These are phyloP conservation scores for Neopestalotiopsis clavispora DNA, from an alignment of 2,329 filamentous ascomycete species.

Conservation along the genomic window DNA sequence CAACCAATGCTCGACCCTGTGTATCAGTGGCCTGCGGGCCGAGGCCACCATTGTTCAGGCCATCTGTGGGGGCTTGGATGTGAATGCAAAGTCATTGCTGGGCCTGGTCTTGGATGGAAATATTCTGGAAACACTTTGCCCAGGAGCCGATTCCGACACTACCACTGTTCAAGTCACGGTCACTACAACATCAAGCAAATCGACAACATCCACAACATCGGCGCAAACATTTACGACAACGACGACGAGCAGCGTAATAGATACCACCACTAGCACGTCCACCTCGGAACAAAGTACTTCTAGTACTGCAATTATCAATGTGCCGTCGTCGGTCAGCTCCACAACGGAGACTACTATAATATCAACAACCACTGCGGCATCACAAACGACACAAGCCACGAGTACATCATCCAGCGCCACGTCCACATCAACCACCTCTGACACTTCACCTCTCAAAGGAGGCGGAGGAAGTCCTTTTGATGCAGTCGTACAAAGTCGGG, in stretches of 20 bases:
- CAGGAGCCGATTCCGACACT: slow-evolving; percentile 9
- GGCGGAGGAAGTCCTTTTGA: slow-evolving; percentile 33
- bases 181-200: slow-evolving; percentile 5
- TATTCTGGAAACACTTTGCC: slow-evolving; percentile 18
- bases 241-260: slow-evolving; percentile 3
- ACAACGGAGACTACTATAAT: background rate
- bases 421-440: background rate
- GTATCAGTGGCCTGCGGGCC: slow-evolving; percentile 14
- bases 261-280: background rate
- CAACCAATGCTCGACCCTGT: slow-evolving; percentile 17
- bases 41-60: slow-evolving; percentile 12
- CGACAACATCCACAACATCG: background rate
- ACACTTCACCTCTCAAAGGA: background rate
- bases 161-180: slow-evolving; percentile 18
- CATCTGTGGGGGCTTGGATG: slow-evolving; percentile 15
- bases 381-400: slow-evolving; percentile 10
- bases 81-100: slow-evolving; percentile 16
- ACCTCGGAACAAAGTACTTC: background rate
- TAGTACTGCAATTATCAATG: background rate
- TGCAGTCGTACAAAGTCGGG: slow-evolving; percentile 9
- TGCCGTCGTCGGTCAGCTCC: background rate
- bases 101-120: slow-evolving; percentile 15
- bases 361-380: slow-evolving; percentile 2
- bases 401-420: background rate
- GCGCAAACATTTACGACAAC: background rate